Evolutionary conservation across 2,329 filamentous ascomycete genomes (phyloP), one percentile per base, ranked within the genome.

Genomic region (Bipolaris sorokiniana): DNA sequence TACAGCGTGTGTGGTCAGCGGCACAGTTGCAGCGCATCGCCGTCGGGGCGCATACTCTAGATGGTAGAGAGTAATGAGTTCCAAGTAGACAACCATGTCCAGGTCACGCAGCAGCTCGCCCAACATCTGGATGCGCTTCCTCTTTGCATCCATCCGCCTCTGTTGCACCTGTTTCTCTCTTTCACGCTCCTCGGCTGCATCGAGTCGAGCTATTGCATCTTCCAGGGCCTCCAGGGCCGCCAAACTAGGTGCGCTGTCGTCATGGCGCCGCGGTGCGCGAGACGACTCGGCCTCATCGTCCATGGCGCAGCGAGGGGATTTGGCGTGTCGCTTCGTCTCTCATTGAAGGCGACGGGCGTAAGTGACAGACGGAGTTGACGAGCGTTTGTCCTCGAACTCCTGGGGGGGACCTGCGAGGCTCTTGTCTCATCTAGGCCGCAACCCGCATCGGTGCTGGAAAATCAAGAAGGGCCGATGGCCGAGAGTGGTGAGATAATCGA

Each of bases 31-130:
- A 50, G 23, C 20, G 23, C 33, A 40, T 37, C 54, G 33, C 31
- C 20, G 49, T 41, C 6, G 2, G 34, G 31, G n/a, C 34, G 68
- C 83, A 67, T 79, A 87, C 85, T 88, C 86, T 75, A 87, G 81
- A 71, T 88, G 85, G 73, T 88, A 88, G 56, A 87, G 73, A 7
- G 81, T 80, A 36, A 85, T 84, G 57, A 88, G 76, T 76, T 88
- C 79, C 70, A 85, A 82, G 75, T 86, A 88, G 54, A 87, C 81
- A 46, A 86, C 68, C 64, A 85, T 80, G 66, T 88, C 86, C 41
- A 88, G 73, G 65, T 83, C 81, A 54, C 82, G 80, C 58, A 87
- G 77, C 48, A 88, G 70, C 51, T 84, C 80, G 64, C 86, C 82
- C 38, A 88, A 79, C 59, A 74, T 72, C 16, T 63, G 65, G 15